phyloP scores from a whole-genome alignment of 2,329 filamentous ascomycete genomes.

The Lecanicillium sp. region DNA sequence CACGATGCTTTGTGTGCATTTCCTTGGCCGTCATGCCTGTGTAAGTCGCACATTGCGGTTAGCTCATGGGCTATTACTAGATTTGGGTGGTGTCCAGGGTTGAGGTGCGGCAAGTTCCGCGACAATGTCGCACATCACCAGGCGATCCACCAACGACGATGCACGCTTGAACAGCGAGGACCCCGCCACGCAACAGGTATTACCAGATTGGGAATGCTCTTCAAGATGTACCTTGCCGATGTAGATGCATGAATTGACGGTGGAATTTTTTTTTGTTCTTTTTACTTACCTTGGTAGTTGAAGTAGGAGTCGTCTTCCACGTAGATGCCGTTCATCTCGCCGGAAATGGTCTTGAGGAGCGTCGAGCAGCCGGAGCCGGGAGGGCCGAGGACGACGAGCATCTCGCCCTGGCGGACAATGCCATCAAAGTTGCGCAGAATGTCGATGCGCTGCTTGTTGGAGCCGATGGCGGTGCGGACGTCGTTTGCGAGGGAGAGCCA shows the following conservation, averaged over 20 bases:
- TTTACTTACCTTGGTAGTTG: constrained; percentile 61
- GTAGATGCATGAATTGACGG: too few species aligned
- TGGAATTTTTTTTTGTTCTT: neutral
- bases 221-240: too few species aligned
- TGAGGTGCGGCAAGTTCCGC: too few species aligned
- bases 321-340: constrained; percentile 70
- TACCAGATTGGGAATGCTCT: too few species aligned
- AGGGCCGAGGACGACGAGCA: constrained; percentile 64
- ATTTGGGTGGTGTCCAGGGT: too few species aligned
- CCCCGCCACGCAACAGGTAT: too few species aligned
- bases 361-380: constrained; percentile 68
- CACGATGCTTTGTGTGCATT: constrained; percentile 67
- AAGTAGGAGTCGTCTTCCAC: constrained; percentile 61
- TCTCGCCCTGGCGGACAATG: constrained; percentile 58
- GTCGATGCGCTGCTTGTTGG: constrained; percentile 49
- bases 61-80: too few species aligned
- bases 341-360: constrained; percentile 71
- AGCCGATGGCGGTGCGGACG: constrained; percentile 41
- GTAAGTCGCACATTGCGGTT: neutral
- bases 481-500: constrained; percentile 39
- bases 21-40: constrained; percentile 54
- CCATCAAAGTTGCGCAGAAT: constrained; percentile 60
- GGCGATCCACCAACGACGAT: too few species aligned
- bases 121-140: too few species aligned
- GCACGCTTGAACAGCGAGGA: too few species aligned